Conservation (phyloP, 148 eudicot genomes). For the Tetragonia tetragonoides region DNA sequence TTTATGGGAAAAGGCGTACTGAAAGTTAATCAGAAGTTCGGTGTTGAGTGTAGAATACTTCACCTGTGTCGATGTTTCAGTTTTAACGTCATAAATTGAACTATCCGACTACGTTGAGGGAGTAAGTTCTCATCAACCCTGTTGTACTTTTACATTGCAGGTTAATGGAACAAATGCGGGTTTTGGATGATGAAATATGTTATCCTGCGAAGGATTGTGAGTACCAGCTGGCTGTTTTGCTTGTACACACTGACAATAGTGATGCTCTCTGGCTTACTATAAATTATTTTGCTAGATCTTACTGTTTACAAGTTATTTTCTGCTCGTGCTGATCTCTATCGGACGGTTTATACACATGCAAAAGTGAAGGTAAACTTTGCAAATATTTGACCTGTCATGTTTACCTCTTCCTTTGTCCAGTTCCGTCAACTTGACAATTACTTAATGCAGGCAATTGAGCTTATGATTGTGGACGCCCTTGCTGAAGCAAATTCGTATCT, state of each 20-base stretch:
- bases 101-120: neutral
- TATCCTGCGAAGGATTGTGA: conserved; percentile 83
- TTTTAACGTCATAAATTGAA: neutral
- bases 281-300: conserved; percentile 50
- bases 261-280: neutral
- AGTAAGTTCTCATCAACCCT: neutral
- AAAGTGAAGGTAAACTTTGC: conserved; percentile 70
- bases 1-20: neutral
- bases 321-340: conserved; percentile 82
- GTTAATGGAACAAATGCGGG: conserved; percentile 80
- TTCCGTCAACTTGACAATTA: neutral
- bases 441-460: conserved; percentile 70
- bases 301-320: conserved; percentile 73
- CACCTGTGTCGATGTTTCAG: neutral
- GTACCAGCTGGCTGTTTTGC: conserved; percentile 20
- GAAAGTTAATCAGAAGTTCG: neutral
- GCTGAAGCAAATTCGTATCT: conserved; percentile 65
- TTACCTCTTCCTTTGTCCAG: neutral
- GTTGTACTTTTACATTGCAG: conserved; percentile 30
- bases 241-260: neutral
- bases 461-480: conserved; percentile 86
- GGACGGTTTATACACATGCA: conserved; percentile 82
- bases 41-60: too few species aligned
- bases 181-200: conserved; percentile 80
- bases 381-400: neutral